Conservation (phyloP, 192 early-diverging fungal species). For the Entomortierella beljakovae region DNA sequence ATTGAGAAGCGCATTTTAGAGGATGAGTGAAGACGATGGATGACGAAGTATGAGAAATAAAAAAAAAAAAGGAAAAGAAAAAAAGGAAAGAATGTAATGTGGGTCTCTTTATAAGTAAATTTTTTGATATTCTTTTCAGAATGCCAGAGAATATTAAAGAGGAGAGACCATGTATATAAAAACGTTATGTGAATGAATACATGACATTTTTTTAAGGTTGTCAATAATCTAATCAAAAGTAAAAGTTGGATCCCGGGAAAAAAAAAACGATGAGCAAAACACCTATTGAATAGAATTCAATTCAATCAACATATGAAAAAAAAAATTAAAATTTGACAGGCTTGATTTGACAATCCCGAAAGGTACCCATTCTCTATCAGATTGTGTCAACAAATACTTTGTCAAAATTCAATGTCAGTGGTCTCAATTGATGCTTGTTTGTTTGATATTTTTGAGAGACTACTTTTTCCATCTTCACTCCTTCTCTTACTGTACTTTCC, state of each 20-base stretch:
- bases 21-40: neutral
- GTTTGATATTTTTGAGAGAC: neutral
- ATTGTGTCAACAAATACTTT: neutral
- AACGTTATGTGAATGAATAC: no score
- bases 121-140: constrained; percentile 3
- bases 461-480: neutral
- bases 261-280: neutral
- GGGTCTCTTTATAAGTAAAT: neutral
- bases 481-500: neutral
- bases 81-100: neutral
- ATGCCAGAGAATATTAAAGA: neutral
- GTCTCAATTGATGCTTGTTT: neutral
- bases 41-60: neutral
- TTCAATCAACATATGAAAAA: constrained; percentile 29
- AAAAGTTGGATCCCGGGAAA: neutral
- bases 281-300: constrained; percentile 20
- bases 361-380: constrained; percentile 24
- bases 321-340: constrained; percentile 24
- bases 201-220: no score
- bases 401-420: no score
- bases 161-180: no score
- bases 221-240: no score
- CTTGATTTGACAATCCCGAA: constrained; percentile 26
- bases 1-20: constrained; percentile 37
- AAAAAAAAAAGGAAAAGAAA: neutral